Evolutionary conservation across 164 flowering plant species (phyloP).

Genomic region (Kingdonia uniflora): DNA sequence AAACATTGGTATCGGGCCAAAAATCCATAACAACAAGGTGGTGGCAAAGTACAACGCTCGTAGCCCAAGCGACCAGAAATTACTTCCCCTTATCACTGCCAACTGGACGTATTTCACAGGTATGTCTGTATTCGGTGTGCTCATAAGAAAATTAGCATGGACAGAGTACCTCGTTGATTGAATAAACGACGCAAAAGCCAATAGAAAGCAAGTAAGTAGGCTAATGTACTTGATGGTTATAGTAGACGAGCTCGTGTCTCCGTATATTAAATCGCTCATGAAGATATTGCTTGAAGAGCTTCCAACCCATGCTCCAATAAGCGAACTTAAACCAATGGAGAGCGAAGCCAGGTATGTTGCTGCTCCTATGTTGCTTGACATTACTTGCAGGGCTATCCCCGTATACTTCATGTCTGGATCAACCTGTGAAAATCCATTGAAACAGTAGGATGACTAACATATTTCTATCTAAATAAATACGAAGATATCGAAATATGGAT

Average conservation of each 20-base stretch:
- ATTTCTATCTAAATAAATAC: no score
- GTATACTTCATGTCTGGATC: conserved; percentile 21
- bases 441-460: no score
- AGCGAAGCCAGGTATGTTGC: conserved; percentile 43
- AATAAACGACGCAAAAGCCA: conserved; percentile 51
- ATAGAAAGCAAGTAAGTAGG: conserved; percentile 38
- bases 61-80: conserved; percentile 49
- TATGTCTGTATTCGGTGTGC: conserved; percentile 40
- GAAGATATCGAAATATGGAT: no score
- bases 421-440: neutral
- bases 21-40: conserved; percentile 41
- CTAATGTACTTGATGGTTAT: conserved; percentile 42
- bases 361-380: conserved; percentile 37
- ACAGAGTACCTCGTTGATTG: conserved; percentile 41
- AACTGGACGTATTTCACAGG: conserved; percentile 31
- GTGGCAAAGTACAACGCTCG: conserved; percentile 46
- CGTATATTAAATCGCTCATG: conserved; percentile 30
- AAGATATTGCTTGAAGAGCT: conserved; percentile 29
- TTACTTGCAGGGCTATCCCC: conserved; percentile 28
- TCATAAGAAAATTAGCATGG: conserved; percentile 53
- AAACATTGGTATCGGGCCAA: conserved; percentile 58
- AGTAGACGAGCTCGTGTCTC: conserved; percentile 35
- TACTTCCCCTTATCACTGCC: conserved; percentile 40
- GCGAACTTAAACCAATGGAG: conserved; percentile 41
- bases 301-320: conserved; percentile 62